phyloP scores from a whole-genome alignment of 2,329 filamentous ascomycete species.

The Claviceps humidiphila region DNA sequence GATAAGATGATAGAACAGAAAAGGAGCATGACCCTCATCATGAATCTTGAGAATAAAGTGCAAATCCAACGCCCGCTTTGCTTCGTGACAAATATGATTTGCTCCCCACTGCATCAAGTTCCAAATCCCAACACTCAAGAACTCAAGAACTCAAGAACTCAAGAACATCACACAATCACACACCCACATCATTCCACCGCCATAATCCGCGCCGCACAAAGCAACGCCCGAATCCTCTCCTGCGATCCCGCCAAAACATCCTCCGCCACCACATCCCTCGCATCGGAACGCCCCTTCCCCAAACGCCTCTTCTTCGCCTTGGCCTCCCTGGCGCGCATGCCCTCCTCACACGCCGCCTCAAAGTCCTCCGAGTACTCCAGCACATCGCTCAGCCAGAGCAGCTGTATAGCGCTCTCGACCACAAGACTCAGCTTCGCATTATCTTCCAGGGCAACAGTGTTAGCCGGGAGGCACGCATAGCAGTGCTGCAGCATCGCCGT shows the following conservation, averaged over 20 bases:
- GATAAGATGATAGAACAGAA: background rate
- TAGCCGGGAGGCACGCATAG: constrained; percentile 54
- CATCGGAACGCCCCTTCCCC: constrained; percentile 19
- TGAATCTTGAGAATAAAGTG: background rate
- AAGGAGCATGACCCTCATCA: background rate
- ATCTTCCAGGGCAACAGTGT: constrained; percentile 44
- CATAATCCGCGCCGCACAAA: constrained; percentile 20
- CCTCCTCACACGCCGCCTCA: constrained; percentile 27
- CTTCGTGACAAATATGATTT: background rate
- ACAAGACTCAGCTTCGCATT: constrained; percentile 62
- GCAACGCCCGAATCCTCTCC: constrained; percentile 27
- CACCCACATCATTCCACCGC: background rate
- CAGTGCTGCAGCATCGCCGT: constrained; percentile 37
- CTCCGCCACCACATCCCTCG: constrained; percentile 27
- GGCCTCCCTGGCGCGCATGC: constrained; percentile 33
- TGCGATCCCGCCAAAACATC: constrained; percentile 31
- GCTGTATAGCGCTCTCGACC: constrained; percentile 50
- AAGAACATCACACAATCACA: background rate
- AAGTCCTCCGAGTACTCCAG: constrained; percentile 24
- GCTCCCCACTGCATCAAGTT: background rate
- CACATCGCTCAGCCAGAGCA: constrained; percentile 28
- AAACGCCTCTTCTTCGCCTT: constrained; percentile 31
- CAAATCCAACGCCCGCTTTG: background rate
- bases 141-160: no score
- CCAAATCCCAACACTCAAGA: no score